Evolutionary conservation across 2,329 filamentous ascomycete species (phyloP).

Genomic region (Pseudogymnoascus sp.): DNA sequence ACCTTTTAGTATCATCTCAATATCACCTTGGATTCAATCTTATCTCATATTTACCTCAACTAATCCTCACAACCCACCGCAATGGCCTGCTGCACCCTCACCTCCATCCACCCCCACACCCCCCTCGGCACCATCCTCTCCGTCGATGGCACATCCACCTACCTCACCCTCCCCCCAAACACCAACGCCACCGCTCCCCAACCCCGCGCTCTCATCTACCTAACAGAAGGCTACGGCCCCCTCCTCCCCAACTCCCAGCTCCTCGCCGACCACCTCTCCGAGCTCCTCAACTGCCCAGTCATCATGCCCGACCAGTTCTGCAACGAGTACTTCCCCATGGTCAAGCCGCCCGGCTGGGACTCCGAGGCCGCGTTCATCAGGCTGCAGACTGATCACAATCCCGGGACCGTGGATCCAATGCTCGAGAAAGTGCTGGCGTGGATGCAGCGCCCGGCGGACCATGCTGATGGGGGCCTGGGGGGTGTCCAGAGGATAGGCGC

Average conservation of each 20-base stretch:
- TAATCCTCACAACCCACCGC: neutral
- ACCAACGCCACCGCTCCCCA: neutral
- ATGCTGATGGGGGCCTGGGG: neutral
- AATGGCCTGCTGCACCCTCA: constrained; percentile 3
- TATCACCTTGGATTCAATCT: neutral
- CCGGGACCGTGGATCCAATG: constrained; percentile 21
- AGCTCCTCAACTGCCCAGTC: constrained; percentile 13
- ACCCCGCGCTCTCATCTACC: neutral
- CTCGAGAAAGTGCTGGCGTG: constrained; percentile 38
- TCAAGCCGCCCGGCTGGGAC: constrained; percentile 62
- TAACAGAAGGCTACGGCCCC: neutral
- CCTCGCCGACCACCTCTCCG: constrained; percentile 16
- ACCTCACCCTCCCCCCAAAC: neutral
- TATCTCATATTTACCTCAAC: neutral
- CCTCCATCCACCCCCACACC: neutral
- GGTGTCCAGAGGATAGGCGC: constrained; percentile 44
- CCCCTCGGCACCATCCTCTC: neutral
- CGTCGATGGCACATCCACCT: neutral
- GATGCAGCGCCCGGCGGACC: neutral
- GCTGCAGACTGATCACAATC: neutral
- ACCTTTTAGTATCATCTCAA: neutral
- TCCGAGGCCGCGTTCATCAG: neutral
- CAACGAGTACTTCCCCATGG: constrained; percentile 56
- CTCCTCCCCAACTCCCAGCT: constrained; percentile 15
- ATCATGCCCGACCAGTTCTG: constrained; percentile 17